Evolutionary conservation across 192 early-diverging fungal species (phyloP), one percentile per base, ranked within the genome.

Genomic region (Coemansia sp.): DNA sequence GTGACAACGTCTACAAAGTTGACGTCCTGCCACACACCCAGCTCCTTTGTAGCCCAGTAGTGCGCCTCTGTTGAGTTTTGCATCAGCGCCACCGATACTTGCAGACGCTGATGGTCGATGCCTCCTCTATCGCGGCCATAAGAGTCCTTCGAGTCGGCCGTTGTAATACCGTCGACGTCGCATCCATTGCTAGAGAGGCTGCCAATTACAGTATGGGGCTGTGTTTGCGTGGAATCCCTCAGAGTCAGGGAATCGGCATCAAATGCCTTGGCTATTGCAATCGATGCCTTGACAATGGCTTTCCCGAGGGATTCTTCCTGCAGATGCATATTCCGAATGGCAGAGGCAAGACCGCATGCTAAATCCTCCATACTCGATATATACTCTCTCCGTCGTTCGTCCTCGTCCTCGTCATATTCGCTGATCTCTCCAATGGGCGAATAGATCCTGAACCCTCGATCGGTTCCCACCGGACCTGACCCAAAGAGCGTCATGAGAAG

Each of bases 371-470:
- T 71, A 19, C 57, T 62, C 39, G 49, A 23, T 38, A 82, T 76
- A 39, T 74, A 82, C 54, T 82, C 79, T 45, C 79, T 75, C 15
- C 75, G 71, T 19, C 65, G 67, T 56, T 82, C 79, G 42, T 76
- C 79, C 40, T 82, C 74, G 54, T 82, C 79, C 62, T 82, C 79
- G 50, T 82, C 74, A 38, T 66, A 82, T 42, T 82, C 79, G 60
- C 61, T 67, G 42, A 82, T 82, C 11, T 74, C 79, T 37, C 79
- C 68, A 37, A 76, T 74, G 23, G 79, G 79, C 26, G 66, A 63
- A 63, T 76, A 82, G 26, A 71, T 54, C 40, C 57, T 73, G 42
- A 82, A 76, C 4, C 65, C 79, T 12, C 63, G 71, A 53, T 76
- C 74, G 0, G 56, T 37, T 1, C 61, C 39, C 7, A 38, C 45